A percentile compares a stretch with the other conserved stretches of the same genome.
These are phyloP conservation scores for Neonectria magnoliae DNA, from an alignment of 2,329 filamentous ascomycete genomes.

Conservation along the genomic window DNA sequence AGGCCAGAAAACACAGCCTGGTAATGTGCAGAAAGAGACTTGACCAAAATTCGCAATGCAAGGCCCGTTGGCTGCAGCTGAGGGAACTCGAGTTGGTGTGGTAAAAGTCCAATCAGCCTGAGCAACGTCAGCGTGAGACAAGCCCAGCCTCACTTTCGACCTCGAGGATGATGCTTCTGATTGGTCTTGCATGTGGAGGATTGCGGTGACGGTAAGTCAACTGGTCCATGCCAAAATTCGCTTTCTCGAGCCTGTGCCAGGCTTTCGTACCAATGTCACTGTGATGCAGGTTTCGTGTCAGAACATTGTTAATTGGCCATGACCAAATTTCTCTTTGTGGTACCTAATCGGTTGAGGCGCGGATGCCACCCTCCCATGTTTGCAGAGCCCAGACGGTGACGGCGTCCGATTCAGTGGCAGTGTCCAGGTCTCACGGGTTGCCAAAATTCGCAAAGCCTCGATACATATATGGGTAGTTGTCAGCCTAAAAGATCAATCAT, in stretches of 20 bases:
- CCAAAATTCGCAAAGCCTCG: not conserved
- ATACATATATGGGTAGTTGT: not conserved
- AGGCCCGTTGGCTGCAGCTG: not conserved
- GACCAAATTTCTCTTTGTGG: not conserved
- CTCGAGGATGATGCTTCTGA: not conserved
- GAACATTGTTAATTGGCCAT: not conserved
- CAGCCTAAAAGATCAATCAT: no score
- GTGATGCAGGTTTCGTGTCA: not conserved
- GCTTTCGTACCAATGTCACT: not conserved
- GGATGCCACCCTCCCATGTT: accelerated
- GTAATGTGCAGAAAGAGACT: not conserved
- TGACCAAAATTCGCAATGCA: not conserved
- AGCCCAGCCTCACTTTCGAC: not conserved
- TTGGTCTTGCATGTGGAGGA: not conserved
- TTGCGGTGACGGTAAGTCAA: not conserved
- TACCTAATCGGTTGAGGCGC: no score
- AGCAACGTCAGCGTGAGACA: not conserved
- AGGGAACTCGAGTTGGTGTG: not conserved
- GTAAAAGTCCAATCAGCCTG: not conserved
- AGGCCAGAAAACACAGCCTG: not conserved
- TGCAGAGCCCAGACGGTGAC: not conserved
- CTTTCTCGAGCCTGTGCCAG: not conserved
- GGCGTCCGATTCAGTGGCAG: not conserved
- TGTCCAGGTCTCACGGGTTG: not conserved
- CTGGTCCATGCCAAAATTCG: not conserved